These are phyloP conservation scores for Pseudogymnoascus sp. DNA, from an alignment of 2,329 filamentous ascomycete genomes.

Conservation along the genomic window DNA sequence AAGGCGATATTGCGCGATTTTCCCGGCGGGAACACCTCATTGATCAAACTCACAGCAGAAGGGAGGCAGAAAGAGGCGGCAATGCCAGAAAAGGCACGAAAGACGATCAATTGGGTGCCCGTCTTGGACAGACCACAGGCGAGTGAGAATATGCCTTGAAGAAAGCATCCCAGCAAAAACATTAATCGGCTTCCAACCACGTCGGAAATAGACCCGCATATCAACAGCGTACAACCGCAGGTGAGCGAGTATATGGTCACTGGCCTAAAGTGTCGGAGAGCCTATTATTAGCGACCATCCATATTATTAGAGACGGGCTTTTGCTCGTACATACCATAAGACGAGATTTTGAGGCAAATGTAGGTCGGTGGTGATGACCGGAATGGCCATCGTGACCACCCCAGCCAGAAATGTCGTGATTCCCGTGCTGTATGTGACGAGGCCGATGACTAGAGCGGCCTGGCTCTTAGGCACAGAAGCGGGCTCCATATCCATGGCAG, in stretches of 20 bases:
- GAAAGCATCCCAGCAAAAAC: not conserved
- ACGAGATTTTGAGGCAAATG: constrained; percentile 12
- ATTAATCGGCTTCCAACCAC: not conserved
- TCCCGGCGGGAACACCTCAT: not conserved
- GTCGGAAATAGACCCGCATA: not conserved
- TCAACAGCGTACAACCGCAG: not conserved
- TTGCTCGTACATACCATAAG: not conserved
- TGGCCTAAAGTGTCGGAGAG: not conserved
- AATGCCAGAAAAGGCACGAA: not conserved
- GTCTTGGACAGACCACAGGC: not conserved
- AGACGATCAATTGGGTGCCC: not conserved
- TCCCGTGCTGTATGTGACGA: not conserved
- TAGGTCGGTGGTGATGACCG: constrained; percentile 31
- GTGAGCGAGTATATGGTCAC: not conserved
- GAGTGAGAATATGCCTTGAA: not conserved
- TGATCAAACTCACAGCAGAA: not conserved
- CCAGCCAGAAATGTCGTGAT: not conserved
- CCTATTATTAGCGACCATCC: not conserved
- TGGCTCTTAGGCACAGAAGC: not conserved
- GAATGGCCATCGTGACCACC: constrained; percentile 29
- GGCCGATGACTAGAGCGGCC: not conserved
- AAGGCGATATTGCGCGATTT: not conserved
- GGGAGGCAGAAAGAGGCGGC: not conserved
- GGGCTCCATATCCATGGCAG: not conserved
- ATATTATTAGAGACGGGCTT: not conserved